Evolutionary conservation across 768 basidiomycete genomes (phyloP), one percentile per base, ranked within the genome.

Genomic region (Chlorophyllum brunneum): DNA sequence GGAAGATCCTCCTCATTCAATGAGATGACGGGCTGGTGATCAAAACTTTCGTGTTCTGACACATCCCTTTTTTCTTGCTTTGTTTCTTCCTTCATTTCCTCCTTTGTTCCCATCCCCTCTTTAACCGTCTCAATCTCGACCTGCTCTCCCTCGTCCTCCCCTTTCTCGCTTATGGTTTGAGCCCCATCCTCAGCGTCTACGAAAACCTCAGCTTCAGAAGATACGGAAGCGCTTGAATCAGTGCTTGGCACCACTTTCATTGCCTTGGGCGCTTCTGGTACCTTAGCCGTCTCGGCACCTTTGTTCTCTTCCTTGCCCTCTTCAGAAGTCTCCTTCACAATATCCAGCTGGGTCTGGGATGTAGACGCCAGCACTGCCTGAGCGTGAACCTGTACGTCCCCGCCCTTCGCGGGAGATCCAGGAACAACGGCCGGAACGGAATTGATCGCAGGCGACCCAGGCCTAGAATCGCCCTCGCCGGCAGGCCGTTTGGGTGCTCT

Each of bases 401-500:
- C 46, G 15, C 22, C 36, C 18, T 50, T 47, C 20, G 36, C 30
- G 4, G 56, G 30, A 2, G 58, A 49, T 5, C 11, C 26, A 9
- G 52, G 33, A 24, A 22, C 47, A 10, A 9, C 47, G 13, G 42
- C 38, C 7, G 55, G 15, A 16, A 49, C 39, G 23, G 61, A 26
- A 18, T 40, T 31, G n/a, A 54, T 30, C 10, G 61, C 34, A 16
- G 72, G 65, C 1, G 70, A 68, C 8, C 51, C 59, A 36, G 70
- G 63, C 34, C 65, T 58, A 37, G 65, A 63, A 4, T 41, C 60
- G 30, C 49, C 60, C 48, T 43, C 34, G 30, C 47, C 63, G 26
- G 48, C 56, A 47, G 64, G 60, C 23, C 59, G 56, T 9, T 74
- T 68, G 10, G 75, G 60, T 5, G 67, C 69, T 18, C 86, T 74